A percentile compares a stretch with the other conserved stretches of the same genome.
These are phyloP conservation scores for Corrigiola litoralis DNA, from an alignment of 179 eudicot species.

Conservation along the genomic window DNA sequence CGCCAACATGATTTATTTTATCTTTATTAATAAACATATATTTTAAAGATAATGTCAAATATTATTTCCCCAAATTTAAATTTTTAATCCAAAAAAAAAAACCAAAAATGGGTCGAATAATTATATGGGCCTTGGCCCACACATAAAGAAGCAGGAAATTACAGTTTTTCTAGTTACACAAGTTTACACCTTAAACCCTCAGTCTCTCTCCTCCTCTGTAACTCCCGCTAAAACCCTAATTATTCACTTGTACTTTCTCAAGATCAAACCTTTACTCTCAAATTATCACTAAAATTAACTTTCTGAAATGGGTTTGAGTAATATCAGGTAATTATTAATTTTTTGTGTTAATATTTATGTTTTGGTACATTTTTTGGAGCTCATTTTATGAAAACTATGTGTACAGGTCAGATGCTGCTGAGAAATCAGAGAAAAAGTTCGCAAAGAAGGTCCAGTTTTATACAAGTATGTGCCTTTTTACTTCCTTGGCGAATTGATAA, in stretches of 20 bases:
- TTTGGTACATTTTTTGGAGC: not conserved
- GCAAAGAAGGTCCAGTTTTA: conserved; percentile 72
- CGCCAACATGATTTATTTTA: no score
- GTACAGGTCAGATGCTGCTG: conserved; percentile 35
- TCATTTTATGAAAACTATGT: not conserved
- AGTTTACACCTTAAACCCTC: not conserved
- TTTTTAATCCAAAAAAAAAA: no score
- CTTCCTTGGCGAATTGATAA: not conserved
- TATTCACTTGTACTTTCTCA: not conserved
- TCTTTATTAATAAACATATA: no score
- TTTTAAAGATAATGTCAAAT: no score
- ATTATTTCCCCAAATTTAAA: no score
- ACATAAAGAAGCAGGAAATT: no score
- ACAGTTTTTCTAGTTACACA: no score
- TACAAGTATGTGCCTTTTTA: conserved; percentile 41
- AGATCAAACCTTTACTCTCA: not conserved
- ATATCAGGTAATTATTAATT: conserved; percentile 12
- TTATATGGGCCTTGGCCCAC: no score
- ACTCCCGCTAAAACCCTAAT: conserved; percentile 10
- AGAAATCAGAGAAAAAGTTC: conserved; percentile 59
- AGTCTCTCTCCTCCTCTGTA: not conserved
- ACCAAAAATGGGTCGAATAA: no score
- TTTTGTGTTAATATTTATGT: not conserved
- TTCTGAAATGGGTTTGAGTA: conserved; percentile 24
- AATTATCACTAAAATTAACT: no score